These are phyloP conservation scores for Coemansia sp. DNA, from an alignment of 192 early-diverging fungal genomes.

Conservation along the genomic window DNA sequence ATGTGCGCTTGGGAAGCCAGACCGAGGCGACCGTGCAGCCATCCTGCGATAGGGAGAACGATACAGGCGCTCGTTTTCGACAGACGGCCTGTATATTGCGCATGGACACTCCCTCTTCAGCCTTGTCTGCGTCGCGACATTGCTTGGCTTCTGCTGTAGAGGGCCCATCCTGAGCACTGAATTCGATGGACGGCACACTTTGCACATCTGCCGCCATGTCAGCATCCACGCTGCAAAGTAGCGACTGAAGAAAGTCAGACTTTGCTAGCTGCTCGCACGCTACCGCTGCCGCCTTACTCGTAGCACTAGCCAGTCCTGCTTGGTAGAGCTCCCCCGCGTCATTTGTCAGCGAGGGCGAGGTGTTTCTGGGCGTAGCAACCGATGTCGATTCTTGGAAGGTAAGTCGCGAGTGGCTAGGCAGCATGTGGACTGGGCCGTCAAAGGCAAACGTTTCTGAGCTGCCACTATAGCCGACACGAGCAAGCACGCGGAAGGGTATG, in stretches of 20 bases:
- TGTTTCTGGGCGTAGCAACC: conserved; percentile 32
- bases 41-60: conserved; percentile 42
- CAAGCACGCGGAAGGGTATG: conserved; percentile 47
- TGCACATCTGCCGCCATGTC: conserved; percentile 11
- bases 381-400: conserved; percentile 25
- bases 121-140: neutral
- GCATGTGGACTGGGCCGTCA: conserved; percentile 33
- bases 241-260: conserved; percentile 24
- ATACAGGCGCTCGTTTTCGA: conserved; percentile 37
- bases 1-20: conserved; percentile 44
- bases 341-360: conserved; percentile 17
- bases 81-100: conserved; percentile 22
- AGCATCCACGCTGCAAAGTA: conserved; percentile 7
- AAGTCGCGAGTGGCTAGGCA: conserved; percentile 24
- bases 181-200: conserved; percentile 16
- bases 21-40: conserved; percentile 31
- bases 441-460: conserved; percentile 13
- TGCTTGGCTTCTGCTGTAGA: neutral
- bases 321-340: neutral
- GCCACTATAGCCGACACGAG: conserved; percentile 11
- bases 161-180: neutral
- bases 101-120: neutral
- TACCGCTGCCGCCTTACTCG: neutral
- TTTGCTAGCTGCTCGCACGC: conserved; percentile 13
- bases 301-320: neutral